phyloP scores from a whole-genome alignment of 2,329 filamentous ascomycete genomes.

The Xylariaceae sp. region DNA sequence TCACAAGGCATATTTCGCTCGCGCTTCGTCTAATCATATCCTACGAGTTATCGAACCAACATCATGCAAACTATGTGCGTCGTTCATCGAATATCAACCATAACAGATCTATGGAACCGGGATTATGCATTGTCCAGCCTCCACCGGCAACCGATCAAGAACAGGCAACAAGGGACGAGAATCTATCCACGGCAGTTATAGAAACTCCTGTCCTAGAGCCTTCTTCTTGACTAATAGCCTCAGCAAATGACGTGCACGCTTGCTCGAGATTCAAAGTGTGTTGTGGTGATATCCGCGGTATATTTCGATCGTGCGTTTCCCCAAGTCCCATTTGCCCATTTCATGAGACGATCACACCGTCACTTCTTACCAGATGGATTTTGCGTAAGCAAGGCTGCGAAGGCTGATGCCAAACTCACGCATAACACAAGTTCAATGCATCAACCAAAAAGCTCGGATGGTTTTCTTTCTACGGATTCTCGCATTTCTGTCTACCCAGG shows the following conservation, averaged over 20 bases:
- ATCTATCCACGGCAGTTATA: not conserved
- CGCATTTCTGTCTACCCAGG: too few relatives aligned
- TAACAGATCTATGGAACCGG: not conserved
- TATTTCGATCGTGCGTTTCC: not conserved
- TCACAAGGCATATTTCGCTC: constrained; percentile 18
- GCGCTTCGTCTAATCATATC: not conserved
- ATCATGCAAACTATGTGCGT: not conserved
- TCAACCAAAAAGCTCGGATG: not conserved
- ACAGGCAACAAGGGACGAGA: not conserved
- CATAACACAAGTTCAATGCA: not conserved
- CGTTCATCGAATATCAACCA: not conserved
- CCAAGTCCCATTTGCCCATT: not conserved
- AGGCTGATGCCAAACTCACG: not conserved
- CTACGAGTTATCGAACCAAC: not conserved
- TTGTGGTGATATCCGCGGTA: not conserved
- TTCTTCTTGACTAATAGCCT: constrained; percentile 6
- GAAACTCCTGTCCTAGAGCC: not conserved
- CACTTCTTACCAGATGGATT: not conserved
- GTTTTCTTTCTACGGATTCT: not conserved
- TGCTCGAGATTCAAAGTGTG: not conserved
- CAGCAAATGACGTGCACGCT: constrained; percentile 1
- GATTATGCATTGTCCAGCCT: not conserved
- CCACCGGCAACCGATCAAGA: not conserved
- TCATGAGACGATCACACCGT: not conserved
- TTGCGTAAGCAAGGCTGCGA: not conserved